Evolutionary conservation across 2,329 filamentous ascomycete species (phyloP), one percentile per base, ranked within the genome.

Genomic region (Colletotrichum filicis): DNA sequence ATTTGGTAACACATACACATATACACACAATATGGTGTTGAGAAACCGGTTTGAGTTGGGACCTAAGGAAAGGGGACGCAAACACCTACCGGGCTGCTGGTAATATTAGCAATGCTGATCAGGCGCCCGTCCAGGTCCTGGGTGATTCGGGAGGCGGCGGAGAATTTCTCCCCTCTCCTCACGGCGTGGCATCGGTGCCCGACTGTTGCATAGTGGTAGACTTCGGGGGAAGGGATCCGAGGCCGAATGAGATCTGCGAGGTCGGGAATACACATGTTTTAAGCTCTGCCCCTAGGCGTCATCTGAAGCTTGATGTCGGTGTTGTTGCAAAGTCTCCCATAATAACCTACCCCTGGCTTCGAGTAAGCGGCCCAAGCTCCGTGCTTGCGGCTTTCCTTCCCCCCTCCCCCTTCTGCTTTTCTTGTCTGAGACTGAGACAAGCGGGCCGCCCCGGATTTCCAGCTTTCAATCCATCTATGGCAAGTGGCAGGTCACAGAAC

Each of bases 301-400:
- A 70, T 73, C 71, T 66, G 71, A 73, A 73, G 71, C 71, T 61
- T 66, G 61, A 53, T 32, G 22, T 49, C 64, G 4, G 55, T 59
- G 53, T 35, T 46, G 37, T 66, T 64, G 70, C 28, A 69, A 64
- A 64, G 59, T 52, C 30, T 56, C 56, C 56, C 22, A 22, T 55
- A 46, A 22, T 26, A 7, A 24, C 24, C 56, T 37, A 53, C 46
- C 22, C 26, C 55, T 57, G 60, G 42, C 52, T 57, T 24, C 28
- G 49, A 60, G 60, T 52, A 65, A 42, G 57, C 16, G 70, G 70
- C 60, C 70, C 60, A 65, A 73, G 66, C 71, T 71, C 35, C n/a
- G 46, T 52, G 35, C 35, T 60, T 60, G 16, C 53, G 42, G 19
- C 30, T 22, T 30, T 22, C 70, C 55, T 56, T 35, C 60, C 42